These are phyloP conservation scores for Globisporangium alternatum DNA, from an alignment of 352 stramenopile species.

Conservation along the genomic window DNA sequence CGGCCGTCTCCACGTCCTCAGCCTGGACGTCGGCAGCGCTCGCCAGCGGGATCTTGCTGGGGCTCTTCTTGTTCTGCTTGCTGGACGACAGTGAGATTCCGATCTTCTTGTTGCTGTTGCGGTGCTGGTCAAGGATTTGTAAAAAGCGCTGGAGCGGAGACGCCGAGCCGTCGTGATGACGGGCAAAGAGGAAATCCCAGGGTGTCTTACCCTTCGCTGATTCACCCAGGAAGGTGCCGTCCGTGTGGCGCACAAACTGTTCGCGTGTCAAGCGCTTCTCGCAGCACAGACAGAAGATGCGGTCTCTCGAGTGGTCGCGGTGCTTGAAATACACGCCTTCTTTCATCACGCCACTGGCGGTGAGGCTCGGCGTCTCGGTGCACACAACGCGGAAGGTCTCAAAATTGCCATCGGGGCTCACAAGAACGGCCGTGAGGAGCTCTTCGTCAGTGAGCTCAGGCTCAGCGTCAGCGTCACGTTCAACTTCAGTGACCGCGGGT, in stretches of 20 bases:
- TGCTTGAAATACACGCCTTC: neutral
- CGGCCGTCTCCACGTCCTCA: neutral
- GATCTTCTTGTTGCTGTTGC: neutral
- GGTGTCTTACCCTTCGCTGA: neutral
- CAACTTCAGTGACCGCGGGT: neutral
- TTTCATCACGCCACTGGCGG: neutral
- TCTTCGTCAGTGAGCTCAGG: neutral
- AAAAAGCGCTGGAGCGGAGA: slow-evolving; percentile 11
- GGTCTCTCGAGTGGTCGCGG: neutral
- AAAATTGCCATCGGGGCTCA: neutral
- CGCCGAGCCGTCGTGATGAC: slow-evolving; percentile 1
- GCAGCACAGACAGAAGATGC: slow-evolving; percentile 12
- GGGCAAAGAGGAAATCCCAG: slow-evolving; percentile 14
- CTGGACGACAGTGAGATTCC: too few species aligned
- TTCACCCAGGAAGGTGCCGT: neutral
- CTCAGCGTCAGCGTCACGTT: neutral
- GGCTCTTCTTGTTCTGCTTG: neutral
- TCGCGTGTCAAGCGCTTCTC: slow-evolving; percentile 7
- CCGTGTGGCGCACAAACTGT: slow-evolving; percentile 16
- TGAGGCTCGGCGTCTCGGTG: slow-evolving; percentile 9
- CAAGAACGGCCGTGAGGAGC: neutral
- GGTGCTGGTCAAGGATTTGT: neutral
- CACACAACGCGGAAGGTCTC: slow-evolving; percentile 12
- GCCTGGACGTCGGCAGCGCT: neutral
- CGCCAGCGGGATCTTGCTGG: neutral